Percentiles rank a stretch among this genome's conserved stretches.
These are phyloP conservation scores for Talaromyces sp. DNA, from an alignment of 2,329 filamentous ascomycete species.

Conservation along the genomic window DNA sequence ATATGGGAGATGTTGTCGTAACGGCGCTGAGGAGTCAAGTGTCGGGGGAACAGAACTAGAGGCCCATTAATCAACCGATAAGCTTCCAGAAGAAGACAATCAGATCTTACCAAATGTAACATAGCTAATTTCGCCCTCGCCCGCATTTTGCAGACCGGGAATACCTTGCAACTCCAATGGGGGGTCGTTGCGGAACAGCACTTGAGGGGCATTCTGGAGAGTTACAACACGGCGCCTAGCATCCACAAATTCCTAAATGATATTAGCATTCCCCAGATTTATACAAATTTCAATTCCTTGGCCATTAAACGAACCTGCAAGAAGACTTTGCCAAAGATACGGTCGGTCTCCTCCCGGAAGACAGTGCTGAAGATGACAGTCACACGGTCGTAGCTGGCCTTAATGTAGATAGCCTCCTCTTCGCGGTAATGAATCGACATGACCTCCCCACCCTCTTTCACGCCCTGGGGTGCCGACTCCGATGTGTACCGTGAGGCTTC, in stretches of 20 bases:
- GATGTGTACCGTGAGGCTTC: slow-evolving; percentile 90
- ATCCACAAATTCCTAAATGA: slow-evolving; percentile 83
- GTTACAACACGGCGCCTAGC: slow-evolving; percentile 76
- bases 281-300: background rate
- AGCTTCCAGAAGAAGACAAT: background rate
- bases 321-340: slow-evolving; percentile 97
- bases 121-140: slow-evolving; percentile 88
- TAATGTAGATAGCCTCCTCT: slow-evolving; percentile 98
- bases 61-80: slow-evolving; percentile 11
- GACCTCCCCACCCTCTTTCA: slow-evolving; percentile 85
- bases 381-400: slow-evolving; percentile 94
- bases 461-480: slow-evolving; percentile 88
- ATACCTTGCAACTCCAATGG: slow-evolving; percentile 88
- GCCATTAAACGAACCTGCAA: slow-evolving; percentile 64
- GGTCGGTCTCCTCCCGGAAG: slow-evolving; percentile 96
- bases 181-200: slow-evolving; percentile 92
- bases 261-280: slow-evolving; percentile 8
- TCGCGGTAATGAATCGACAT: slow-evolving; percentile 98
- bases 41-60: slow-evolving; percentile 89
- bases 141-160: slow-evolving; percentile 74
- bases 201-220: slow-evolving; percentile 97
- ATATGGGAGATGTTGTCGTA: slow-evolving; percentile 98
- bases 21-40: slow-evolving; percentile 86
- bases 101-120: slow-evolving; percentile 85
- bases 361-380: slow-evolving; percentile 99